A percentile compares a stretch with the other conserved stretches of the same genome.
phyloP scores from a whole-genome alignment of 2,329 filamentous ascomycete species.

The Stachybotrys chlorohalonatus region DNA sequence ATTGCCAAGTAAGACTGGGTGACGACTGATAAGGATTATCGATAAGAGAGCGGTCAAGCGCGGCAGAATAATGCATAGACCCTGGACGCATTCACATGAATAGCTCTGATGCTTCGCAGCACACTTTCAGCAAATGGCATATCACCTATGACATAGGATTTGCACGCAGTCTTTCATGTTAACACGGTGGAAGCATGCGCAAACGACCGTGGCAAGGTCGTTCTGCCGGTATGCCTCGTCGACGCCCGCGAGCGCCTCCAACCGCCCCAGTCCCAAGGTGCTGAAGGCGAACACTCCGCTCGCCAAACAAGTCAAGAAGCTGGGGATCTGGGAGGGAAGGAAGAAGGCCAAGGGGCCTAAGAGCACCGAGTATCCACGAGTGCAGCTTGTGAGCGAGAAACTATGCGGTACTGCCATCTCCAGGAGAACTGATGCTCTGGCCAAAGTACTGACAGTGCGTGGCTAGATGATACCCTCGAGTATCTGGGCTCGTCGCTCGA shows the following conservation, averaged over 20 bases:
- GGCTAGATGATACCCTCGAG: constrained; percentile 56
- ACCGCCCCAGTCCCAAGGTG: not conserved
- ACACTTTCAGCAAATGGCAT: too few species aligned
- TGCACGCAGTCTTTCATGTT: constrained; percentile 9
- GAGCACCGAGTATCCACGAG: constrained; percentile 21
- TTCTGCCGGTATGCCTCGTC: constrained; percentile 1
- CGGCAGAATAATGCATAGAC: not conserved
- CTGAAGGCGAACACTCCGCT: constrained; percentile 5
- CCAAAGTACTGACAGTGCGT: not conserved
- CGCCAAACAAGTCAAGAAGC: constrained; percentile 13
- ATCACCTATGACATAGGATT: too few species aligned
- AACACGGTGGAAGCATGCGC: constrained; percentile 6
- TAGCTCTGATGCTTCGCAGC: not conserved
- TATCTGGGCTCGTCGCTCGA: constrained; percentile 62
- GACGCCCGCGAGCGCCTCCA: not conserved
- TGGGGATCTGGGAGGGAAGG: constrained; percentile 15
- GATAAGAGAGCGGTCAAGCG: not conserved
- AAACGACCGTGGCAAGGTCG: constrained; percentile 6
- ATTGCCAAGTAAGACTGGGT: too few species aligned
- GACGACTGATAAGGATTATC: too few species aligned
- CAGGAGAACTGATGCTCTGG: not conserved
- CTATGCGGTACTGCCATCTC: constrained; percentile 34
- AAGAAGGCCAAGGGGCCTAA: constrained; percentile 4
- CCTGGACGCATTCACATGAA: not conserved
- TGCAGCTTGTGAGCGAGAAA: constrained; percentile 43